Conservation (phyloP, 192 early-diverging fungal genomes). For the Umbelopsis sp. region DNA sequence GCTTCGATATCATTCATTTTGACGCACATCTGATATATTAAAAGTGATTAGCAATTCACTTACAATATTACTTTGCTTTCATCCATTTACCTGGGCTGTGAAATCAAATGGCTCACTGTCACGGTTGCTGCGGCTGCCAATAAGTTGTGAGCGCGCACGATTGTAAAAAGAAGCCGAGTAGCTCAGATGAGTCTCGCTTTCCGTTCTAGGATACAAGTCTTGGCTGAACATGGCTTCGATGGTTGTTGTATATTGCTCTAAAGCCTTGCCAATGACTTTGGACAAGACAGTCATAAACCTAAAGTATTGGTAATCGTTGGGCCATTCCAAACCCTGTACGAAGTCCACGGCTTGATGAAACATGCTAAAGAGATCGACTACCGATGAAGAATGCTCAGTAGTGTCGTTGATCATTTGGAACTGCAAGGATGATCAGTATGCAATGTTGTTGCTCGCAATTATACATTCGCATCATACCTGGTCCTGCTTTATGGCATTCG, state of each 20-base stretch:
- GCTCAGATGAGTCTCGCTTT: background rate
- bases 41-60: background rate
- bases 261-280: conserved; percentile 61
- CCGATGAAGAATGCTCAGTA: conserved; percentile 71
- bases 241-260: conserved; percentile 62
- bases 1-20: conserved; percentile 63
- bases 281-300: conserved; percentile 69
- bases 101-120: conserved; percentile 50
- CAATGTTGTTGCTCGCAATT: background rate
- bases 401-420: conserved; percentile 57
- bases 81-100: conserved; percentile 45
- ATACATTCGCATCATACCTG: conserved; percentile 41
- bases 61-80: background rate
- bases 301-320: conserved; percentile 60
- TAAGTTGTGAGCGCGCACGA: conserved; percentile 27
- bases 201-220: conserved; percentile 43
- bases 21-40: conserved; percentile 51
- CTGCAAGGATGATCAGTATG: conserved; percentile 27
- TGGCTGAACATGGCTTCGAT: conserved; percentile 51
- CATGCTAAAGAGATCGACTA: conserved; percentile 79
- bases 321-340: conserved; percentile 68
- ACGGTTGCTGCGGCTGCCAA: conserved; percentile 15
- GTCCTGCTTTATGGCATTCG: conserved; percentile 67
- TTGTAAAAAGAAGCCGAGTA: conserved; percentile 25
- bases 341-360: conserved; percentile 76